Evolutionary conservation across 768 basidiomycete genomes (phyloP).

Genomic region (Xanthoconium purpureum): DNA sequence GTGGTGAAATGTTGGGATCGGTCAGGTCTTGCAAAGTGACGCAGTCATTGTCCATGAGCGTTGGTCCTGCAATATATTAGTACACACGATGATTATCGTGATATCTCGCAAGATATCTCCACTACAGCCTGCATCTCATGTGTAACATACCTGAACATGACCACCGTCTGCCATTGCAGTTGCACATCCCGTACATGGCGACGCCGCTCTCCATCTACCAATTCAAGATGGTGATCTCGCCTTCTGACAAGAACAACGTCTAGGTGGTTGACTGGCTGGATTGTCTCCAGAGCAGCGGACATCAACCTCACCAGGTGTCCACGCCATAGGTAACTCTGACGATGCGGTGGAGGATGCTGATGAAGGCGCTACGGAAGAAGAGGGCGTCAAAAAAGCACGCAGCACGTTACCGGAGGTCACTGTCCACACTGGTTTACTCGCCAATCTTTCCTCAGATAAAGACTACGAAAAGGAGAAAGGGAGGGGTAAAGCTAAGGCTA

Average conservation of each 20-base stretch:
- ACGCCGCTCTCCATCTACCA: constrained; percentile 78
- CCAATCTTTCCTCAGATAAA: constrained; percentile 64
- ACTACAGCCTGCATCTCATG: too few relatives aligned
- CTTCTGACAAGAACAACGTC: constrained; percentile 65
- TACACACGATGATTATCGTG: too few relatives aligned
- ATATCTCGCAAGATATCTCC: too few relatives aligned
- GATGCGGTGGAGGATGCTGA: constrained; percentile 32
- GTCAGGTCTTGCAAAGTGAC: too few relatives aligned
- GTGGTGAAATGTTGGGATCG: too few relatives aligned
- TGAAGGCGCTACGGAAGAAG: constrained; percentile 32
- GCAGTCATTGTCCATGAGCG: too few relatives aligned
- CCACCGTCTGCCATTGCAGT: constrained; percentile 3
- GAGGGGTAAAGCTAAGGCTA: constrained; percentile 36
- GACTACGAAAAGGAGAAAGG: constrained; percentile 41
- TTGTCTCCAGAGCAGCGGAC: constrained; percentile 59
- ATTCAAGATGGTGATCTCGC: constrained; percentile 73
- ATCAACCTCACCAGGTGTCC: constrained; percentile 42
- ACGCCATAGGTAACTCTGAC: constrained; percentile 38
- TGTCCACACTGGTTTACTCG: constrained; percentile 74
- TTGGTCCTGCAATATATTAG: too few relatives aligned
- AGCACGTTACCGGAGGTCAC: constrained; percentile 62
- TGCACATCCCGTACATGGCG: constrained; percentile 78
- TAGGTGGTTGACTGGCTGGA: constrained; percentile 74
- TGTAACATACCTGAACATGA: not conserved
- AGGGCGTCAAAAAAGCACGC: constrained; percentile 45